Evolutionary conservation across 2,329 filamentous ascomycete genomes (phyloP).

Genomic region (Pseudocercospora cruenta): DNA sequence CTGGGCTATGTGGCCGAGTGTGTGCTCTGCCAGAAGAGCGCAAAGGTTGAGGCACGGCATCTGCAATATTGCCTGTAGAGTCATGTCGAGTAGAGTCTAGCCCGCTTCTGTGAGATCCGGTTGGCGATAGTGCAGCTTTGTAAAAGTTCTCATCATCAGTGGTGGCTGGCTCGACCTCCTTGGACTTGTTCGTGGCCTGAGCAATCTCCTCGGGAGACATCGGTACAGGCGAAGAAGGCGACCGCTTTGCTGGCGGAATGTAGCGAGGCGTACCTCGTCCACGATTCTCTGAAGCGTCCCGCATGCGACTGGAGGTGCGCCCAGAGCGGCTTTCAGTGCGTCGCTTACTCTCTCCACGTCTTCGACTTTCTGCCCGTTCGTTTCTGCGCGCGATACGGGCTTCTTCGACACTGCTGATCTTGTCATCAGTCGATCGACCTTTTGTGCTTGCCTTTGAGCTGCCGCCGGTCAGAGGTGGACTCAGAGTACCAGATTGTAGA

Average conservation of each 20-base stretch:
- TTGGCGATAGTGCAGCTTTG: constrained; percentile 42
- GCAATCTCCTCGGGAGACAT: constrained; percentile 86
- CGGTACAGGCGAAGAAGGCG: constrained; percentile 86
- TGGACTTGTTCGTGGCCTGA: constrained; percentile 49
- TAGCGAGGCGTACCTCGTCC: constrained; percentile 68
- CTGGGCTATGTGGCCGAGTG: background rate
- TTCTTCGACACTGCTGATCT: constrained; percentile 82
- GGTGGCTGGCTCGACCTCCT: constrained; percentile 50
- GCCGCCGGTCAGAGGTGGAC: constrained; percentile 44
- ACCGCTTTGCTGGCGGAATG: constrained; percentile 76
- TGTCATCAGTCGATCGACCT: constrained; percentile 74
- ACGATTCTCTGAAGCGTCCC: constrained; percentile 64
- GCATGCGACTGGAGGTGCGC: constrained; percentile 52
- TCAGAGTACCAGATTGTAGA: constrained; percentile 28
- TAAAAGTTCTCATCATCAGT: constrained; percentile 55
- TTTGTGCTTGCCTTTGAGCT: constrained; percentile 61
- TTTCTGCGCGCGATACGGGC: constrained; percentile 52
- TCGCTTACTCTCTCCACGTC: constrained; percentile 56
- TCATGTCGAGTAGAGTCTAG: constrained; percentile 7
- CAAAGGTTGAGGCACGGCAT: constrained; percentile 28
- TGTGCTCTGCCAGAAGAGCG: constrained; percentile 11
- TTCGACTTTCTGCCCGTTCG: constrained; percentile 43
- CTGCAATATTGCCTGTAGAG: constrained; percentile 46
- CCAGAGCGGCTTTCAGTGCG: constrained; percentile 40
- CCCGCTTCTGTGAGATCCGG: constrained; percentile 34